These are phyloP conservation scores for Penicillium sp. DNA, from an alignment of 2,329 filamentous ascomycete species.

Conservation along the genomic window DNA sequence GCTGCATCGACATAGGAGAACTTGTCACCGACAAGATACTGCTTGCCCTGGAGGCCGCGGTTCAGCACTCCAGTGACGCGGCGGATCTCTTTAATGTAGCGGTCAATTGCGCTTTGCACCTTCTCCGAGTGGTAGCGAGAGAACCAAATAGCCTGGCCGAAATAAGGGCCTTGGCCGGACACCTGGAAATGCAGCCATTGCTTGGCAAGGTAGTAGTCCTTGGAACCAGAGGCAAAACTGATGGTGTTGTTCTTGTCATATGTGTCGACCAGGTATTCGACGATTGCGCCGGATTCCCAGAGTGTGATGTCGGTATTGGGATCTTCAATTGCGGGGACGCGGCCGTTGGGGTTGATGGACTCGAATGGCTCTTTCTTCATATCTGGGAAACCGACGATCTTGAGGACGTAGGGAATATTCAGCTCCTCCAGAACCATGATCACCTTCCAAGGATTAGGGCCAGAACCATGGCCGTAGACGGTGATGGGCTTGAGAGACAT, in stretches of 20 bases:
- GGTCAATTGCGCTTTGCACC: constrained; percentile 43
- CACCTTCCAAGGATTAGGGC: constrained; percentile 37
- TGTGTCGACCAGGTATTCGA: constrained; percentile 46
- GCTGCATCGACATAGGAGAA: constrained; percentile 45
- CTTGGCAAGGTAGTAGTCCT: constrained; percentile 40
- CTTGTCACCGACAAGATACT: constrained; percentile 47
- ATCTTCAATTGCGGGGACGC: constrained; percentile 37
- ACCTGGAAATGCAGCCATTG: constrained; percentile 51
- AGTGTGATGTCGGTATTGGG: constrained; percentile 41
- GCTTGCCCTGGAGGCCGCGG: constrained; percentile 34
- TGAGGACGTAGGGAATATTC: constrained; percentile 28
- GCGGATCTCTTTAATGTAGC: constrained; percentile 48
- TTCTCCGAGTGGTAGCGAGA: constrained; percentile 44
- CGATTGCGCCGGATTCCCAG: constrained; percentile 48
- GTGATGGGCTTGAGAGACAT: constrained; percentile 25
- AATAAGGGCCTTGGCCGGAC: constrained; percentile 52
- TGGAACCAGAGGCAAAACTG: constrained; percentile 34
- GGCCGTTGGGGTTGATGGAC: constrained; percentile 37
- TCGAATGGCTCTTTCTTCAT: constrained; percentile 33
- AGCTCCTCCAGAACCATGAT: constrained; percentile 36
- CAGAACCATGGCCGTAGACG: constrained; percentile 23
- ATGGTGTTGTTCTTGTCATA: constrained; percentile 46
- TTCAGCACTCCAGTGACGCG: constrained; percentile 49
- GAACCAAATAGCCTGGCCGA: constrained; percentile 51
- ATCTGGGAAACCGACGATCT: constrained; percentile 24